Evolutionary conservation across 192 early-diverging fungal species (phyloP), one percentile per base, ranked within the genome.

Genomic region (Umbelopsis isabellina): DNA sequence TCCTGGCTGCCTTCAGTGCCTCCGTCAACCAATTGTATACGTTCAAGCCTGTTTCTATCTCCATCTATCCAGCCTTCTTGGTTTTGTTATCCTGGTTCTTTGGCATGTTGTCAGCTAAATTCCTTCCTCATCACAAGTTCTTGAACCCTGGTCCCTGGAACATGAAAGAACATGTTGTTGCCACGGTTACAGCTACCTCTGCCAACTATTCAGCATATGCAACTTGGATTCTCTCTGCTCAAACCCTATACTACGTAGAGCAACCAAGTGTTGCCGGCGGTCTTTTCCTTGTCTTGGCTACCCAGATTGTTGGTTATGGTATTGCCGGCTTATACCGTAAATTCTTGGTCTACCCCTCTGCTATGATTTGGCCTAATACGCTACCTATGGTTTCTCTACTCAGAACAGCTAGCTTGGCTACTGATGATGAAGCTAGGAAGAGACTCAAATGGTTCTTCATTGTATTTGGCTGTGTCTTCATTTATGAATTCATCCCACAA

Each of bases 21-120:
- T 86, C 89, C 68, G 79, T 90, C 18, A 87, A 88, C 70, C 91
- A 92, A 72, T 84, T 94, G 69, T 91, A 91, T 75, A 88, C 87
- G 72, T 96, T 94, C 83, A 88, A 93, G 61, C 89, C 91, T 35
- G 93, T 93, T 74, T 80, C 84, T 1, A 86, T 93, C 53, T 72
- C 84, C 0, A 75, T 94, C 10, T 82, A 84, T 11, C 81, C 86
- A 58, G 83, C 87, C 69, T 83, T 95, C 37, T 89, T 91, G n/a
- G 79, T 89, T 49, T 74, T 97, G 74, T 77, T 95, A 1, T 75
- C 90, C 5, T 95, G 93, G 58, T 88, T 93, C 1, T 47, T 91
- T 9, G 93, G 93, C 1, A 81, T 80, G 4, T 49, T 89, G 22
- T 75, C 91, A 80, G 88, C 88, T 8, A 75, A 75, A 47, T 49